These are phyloP conservation scores for Apiospora kogelbergensis DNA, from an alignment of 2,329 filamentous ascomycete species.

Conservation along the genomic window DNA sequence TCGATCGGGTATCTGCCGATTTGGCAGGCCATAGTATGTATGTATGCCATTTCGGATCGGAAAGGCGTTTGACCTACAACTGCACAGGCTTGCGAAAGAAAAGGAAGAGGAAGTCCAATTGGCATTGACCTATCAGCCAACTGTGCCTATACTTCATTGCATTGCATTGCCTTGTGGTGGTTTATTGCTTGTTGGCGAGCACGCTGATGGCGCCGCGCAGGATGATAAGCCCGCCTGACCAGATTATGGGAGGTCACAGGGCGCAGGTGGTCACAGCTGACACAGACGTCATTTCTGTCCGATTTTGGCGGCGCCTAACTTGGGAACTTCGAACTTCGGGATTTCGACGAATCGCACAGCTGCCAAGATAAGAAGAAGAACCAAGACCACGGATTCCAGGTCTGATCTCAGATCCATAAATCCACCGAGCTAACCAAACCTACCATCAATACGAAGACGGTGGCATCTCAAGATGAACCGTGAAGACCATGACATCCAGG, in stretches of 20 bases:
- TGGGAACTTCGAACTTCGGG: not conserved
- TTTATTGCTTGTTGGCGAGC: not conserved
- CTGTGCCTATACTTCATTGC: not conserved
- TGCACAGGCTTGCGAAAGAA: not conserved
- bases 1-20: not conserved
- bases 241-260: not conserved
- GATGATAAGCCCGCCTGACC: not conserved
- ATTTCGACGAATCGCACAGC: not conserved
- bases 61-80: not conserved
- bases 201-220: not conserved
- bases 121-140: too few species aligned
- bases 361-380: not conserved
- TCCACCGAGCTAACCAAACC: not conserved
- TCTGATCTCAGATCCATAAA: not conserved
- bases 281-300: not conserved
- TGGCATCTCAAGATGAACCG: slow-evolving; percentile 4
- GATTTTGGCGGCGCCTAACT: not conserved
- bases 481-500: slow-evolving; percentile 13
- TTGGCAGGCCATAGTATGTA: not conserved
- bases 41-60: not conserved
- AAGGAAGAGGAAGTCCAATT: too few species aligned
- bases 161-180: not conserved
- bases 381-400: not conserved
- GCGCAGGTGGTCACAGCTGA: slow-evolving; percentile 2
- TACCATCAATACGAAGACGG: not conserved